These are phyloP conservation scores for Dendrobium huoshanense DNA, from an alignment of 106 monocot genomes.

Conservation along the genomic window DNA sequence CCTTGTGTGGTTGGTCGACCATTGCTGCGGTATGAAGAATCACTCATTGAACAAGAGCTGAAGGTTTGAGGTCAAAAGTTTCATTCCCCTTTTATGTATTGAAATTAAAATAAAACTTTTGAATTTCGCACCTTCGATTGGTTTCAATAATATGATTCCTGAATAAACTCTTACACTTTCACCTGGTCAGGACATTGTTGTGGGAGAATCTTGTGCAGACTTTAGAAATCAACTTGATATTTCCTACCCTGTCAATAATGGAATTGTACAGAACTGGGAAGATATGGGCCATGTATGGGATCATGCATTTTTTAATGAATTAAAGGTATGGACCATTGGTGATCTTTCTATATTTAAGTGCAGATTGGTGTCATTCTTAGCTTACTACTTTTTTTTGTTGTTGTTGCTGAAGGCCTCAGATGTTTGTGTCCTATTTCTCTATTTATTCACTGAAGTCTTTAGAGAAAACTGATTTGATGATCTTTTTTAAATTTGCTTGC, in stretches of 20 bases:
- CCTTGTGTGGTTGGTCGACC: constrained; percentile 93
- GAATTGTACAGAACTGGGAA: constrained; percentile 98
- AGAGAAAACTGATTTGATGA: background rate
- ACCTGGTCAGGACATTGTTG: constrained; percentile 67
- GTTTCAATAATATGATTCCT: background rate
- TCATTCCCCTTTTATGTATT: background rate
- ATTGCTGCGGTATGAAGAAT: constrained; percentile 93
- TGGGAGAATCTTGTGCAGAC: constrained; percentile 82
- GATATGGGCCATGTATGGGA: constrained; percentile 96
- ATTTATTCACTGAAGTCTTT: background rate
- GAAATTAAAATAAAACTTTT: background rate
- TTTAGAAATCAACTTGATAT: constrained; percentile 79
- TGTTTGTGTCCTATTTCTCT: constrained; percentile 5
- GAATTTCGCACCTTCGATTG: background rate
- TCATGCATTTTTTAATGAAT: constrained; percentile 86
- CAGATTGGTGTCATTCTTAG: background rate
- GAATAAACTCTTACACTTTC: background rate
- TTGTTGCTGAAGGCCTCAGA: background rate
- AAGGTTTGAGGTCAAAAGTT: constrained; percentile 35
- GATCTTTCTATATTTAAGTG: background rate
- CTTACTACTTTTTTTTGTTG: background rate
- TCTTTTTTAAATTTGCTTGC: constrained; percentile 11
- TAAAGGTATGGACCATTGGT: constrained; percentile 44
- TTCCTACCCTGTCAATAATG: constrained; percentile 93
- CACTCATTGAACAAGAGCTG: constrained; percentile 78